Percentiles rank a stretch among this genome's conserved stretches.
These are phyloP conservation scores for Nicotiana paniculata DNA, from an alignment of 257 asterid species.

Conservation along the genomic window DNA sequence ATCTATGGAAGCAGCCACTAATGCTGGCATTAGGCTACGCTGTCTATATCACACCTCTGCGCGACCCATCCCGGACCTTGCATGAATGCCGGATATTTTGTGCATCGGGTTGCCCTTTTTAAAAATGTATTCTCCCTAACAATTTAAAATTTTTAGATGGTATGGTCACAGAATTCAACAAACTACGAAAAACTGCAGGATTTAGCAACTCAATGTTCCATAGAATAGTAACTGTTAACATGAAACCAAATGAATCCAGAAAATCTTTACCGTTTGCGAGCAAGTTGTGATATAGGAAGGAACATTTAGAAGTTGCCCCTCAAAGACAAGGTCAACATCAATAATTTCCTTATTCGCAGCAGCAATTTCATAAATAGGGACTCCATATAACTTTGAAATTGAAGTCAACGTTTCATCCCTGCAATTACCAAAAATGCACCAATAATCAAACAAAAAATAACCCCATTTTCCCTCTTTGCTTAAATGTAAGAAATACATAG, in stretches of 20 bases:
- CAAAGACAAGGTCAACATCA: slow-evolving; percentile 29
- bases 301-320: slow-evolving; percentile 21
- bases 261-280: slow-evolving; percentile 6
- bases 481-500: background rate
- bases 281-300: slow-evolving; percentile 4
- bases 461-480: too few relatives aligned
- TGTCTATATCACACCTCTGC: too few relatives aligned
- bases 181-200: background rate
- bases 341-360: slow-evolving; percentile 35
- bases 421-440: slow-evolving; percentile 10
- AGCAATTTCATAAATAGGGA: slow-evolving; percentile 40
- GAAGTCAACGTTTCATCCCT: slow-evolving; percentile 48
- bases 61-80: too few relatives aligned
- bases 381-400: slow-evolving; percentile 40
- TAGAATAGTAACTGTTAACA: background rate
- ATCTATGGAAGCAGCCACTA: too few relatives aligned
- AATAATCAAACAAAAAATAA: background rate
- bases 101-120: too few relatives aligned
- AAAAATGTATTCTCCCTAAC: background rate
- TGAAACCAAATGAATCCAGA: background rate
- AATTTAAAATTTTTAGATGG: background rate
- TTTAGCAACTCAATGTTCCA: background rate
- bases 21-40: too few relatives aligned
- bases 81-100: too few relatives aligned
- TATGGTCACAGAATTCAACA: background rate